These are phyloP conservation scores for Paecilomyces niveus DNA, from an alignment of 2,329 filamentous ascomycete species.

Conservation along the genomic window DNA sequence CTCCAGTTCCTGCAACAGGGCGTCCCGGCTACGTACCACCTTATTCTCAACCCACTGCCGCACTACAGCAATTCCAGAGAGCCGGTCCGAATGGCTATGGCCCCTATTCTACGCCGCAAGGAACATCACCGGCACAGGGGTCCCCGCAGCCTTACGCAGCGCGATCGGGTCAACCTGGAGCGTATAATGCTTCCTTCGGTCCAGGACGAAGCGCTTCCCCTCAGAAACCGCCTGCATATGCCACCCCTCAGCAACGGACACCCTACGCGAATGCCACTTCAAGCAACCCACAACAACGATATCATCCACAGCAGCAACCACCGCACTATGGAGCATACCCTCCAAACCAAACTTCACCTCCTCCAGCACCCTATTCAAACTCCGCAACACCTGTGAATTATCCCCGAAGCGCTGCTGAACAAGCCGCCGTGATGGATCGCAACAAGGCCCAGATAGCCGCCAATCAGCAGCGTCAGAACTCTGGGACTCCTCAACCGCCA, in stretches of 20 bases:
- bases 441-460: conserved; percentile 30
- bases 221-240: conserved; percentile 24
- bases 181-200: conserved; percentile 20
- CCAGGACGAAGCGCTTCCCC: conserved; percentile 23
- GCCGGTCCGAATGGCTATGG: conserved; percentile 29
- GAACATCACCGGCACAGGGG: conserved; percentile 21
- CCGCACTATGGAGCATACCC: conserved; percentile 20
- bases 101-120: conserved; percentile 22
- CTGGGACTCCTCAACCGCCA: conserved; percentile 27
- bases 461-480: conserved; percentile 23
- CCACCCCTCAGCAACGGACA: conserved; percentile 25
- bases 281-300: conserved; percentile 20
- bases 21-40: conserved; percentile 29
- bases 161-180: conserved; percentile 24
- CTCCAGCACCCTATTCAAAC: conserved; percentile 25
- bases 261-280: conserved; percentile 27
- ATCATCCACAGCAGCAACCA: conserved; percentile 22
- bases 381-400: conserved; percentile 29
- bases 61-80: conserved; percentile 35
- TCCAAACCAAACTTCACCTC: conserved; percentile 21
- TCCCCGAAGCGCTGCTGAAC: conserved; percentile 32
- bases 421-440: conserved; percentile 31
- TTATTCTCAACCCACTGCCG: conserved; percentile 25
- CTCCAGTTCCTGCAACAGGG: conserved; percentile 28
- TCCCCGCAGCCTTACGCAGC: conserved; percentile 29